Evolutionary conservation across 768 basidiomycete species (phyloP).

Genomic region (Paxillus involutus): DNA sequence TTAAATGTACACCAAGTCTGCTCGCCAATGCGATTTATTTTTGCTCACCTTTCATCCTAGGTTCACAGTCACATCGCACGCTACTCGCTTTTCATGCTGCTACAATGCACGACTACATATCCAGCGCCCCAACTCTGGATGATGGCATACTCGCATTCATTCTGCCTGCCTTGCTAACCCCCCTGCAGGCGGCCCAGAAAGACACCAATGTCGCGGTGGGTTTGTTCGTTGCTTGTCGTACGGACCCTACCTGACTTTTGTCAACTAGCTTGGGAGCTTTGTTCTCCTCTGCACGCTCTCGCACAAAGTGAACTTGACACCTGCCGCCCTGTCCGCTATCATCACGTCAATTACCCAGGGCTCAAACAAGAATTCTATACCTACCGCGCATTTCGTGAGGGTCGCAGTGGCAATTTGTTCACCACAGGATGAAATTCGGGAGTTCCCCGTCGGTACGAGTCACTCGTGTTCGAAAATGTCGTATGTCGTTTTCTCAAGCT

Average conservation of each 20-base stretch:
- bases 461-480: conserved; percentile 45
- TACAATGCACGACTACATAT: conserved; percentile 76
- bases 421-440: conserved; percentile 55
- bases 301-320: conserved; percentile 58
- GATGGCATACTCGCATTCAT: conserved; percentile 67
- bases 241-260: not conserved
- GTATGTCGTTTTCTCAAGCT: conserved; percentile 37
- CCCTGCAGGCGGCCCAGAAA: conserved; percentile 46
- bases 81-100: conserved; percentile 83
- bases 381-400: conserved; percentile 60
- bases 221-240: not conserved
- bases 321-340: conserved; percentile 60
- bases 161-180: conserved; percentile 62
- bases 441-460: conserved; percentile 39
- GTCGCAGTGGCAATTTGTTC: conserved; percentile 65
- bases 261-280: conserved; percentile 64
- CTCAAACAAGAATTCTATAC: conserved; percentile 34
- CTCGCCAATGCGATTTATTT: not conserved
- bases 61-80: conserved; percentile 57
- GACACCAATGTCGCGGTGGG: conserved; percentile 54
- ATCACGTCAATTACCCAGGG: conserved; percentile 47
- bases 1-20: conserved; percentile 38
- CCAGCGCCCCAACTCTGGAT: conserved; percentile 52
- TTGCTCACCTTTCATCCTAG: conserved; percentile 18
- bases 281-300: conserved; percentile 72